These are phyloP conservation scores for Limnanthes douglasii DNA, from an alignment of 345 rosid species.

Conservation along the genomic window DNA sequence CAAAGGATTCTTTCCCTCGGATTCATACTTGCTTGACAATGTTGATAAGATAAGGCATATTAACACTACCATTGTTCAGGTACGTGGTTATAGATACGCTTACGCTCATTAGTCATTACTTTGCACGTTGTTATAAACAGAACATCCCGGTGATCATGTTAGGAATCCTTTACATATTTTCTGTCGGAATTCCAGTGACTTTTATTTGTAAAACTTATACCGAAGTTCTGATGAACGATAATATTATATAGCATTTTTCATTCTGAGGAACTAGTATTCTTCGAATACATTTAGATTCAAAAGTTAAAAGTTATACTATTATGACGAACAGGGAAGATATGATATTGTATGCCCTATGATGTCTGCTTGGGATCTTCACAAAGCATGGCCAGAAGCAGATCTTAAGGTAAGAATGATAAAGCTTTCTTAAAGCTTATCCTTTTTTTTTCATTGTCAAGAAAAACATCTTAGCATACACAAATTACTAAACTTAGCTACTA, in stretches of 20 bases:
- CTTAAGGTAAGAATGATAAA: conserved; percentile 37
- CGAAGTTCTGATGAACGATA: no score
- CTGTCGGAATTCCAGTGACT: no score
- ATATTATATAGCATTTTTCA: no score
- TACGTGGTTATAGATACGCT: conserved; percentile 5
- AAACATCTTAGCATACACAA: background rate
- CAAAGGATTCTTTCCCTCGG: conserved; percentile 70
- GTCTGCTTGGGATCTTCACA: conserved; percentile 99
- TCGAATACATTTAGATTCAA: no score
- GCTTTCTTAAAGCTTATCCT: background rate
- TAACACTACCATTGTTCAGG: conserved; percentile 77
- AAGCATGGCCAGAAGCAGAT: conserved; percentile 91
- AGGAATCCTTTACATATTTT: no score
- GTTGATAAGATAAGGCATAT: conserved; percentile 83
- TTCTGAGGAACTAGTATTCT: no score
- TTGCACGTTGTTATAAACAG: no score
- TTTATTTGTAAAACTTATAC: no score
- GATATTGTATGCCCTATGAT: conserved; percentile 93
- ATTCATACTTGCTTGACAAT: conserved; percentile 71
- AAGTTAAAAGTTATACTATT: no score
- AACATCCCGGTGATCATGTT: no score
- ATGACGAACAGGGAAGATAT: conserved; percentile 75
- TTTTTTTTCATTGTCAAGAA: background rate
- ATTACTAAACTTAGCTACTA: background rate
- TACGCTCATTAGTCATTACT: no score